Evolutionary conservation across 306 rosid genomes (phyloP).

Genomic region (Sicyos edulis): DNA sequence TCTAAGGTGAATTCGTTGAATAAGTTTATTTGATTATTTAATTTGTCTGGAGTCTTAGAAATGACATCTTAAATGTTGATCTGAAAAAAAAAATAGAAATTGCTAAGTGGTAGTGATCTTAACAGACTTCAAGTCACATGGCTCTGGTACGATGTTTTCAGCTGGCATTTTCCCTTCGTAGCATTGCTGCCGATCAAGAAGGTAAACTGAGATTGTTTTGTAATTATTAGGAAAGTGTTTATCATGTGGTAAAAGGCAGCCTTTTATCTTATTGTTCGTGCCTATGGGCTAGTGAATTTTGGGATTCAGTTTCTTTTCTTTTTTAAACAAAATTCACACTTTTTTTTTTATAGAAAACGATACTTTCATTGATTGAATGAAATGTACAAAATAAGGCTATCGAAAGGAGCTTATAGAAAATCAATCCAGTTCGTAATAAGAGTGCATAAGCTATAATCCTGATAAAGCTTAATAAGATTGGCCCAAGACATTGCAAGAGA

Average conservation of each 20-base stretch:
- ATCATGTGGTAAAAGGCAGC: background rate
- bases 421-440: too few species aligned
- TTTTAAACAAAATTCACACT: background rate
- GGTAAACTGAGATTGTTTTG: slow-evolving; percentile 38
- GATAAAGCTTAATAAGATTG: too few species aligned
- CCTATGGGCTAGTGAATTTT: background rate
- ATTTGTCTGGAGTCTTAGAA: slow-evolving; percentile 3
- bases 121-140: slow-evolving; percentile 64
- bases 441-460: too few species aligned
- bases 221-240: background rate
- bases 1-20: slow-evolving; percentile 59
- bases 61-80: background rate
- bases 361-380: background rate
- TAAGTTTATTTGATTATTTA: slow-evolving; percentile 20
- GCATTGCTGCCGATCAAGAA: slow-evolving; percentile 57
- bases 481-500: too few species aligned
- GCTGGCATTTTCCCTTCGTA: slow-evolving; percentile 74
- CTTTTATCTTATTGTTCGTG: background rate
- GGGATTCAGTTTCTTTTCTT: background rate
- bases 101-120: slow-evolving; percentile 16
- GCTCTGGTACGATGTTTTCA: slow-evolving; percentile 86
- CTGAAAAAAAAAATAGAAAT: background rate
- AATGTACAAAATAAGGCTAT: background rate
- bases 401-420: too few species aligned
- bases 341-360: too few species aligned